Base-by-base conservation (phyloP, 768 basidiomycete species). In the Kwoniella sp. region DNA sequence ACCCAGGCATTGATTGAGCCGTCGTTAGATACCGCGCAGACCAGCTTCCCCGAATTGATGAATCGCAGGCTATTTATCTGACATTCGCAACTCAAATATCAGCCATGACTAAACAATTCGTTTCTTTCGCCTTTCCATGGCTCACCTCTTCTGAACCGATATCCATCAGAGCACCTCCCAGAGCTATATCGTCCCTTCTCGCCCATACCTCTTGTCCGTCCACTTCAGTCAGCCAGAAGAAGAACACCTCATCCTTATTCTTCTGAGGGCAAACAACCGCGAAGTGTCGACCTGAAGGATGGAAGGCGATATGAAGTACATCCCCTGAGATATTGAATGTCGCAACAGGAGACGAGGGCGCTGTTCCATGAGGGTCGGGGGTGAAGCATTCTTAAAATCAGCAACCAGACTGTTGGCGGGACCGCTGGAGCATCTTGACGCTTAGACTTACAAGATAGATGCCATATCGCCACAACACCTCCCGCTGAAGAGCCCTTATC, bases 21-120 rank as follows among this genome's bases (percentile, higher is more conserved):
- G 47, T 76, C 74, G 52, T 76, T 76, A 1, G 72, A 73, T 9
- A 76, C 74, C 12, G 72, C 74, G 40, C 69, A 73, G 7, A 76
- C 55, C 5, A 71, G 59, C 55, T 70, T 69, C 0, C 74, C 74
- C 24, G 62, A 65, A 27, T 73, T 73, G 50, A 58, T 60, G 57
- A 70, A 76, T n/a, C 72, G 57, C 17, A 76, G 58, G 21, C 64
- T 68, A 54, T 76, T 76, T 51, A 76, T 73, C 74, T 76, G 13
- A 15, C n/a, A 27, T 3, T 7, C n/a, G n/a, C n/a, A n/a, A 22
- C 2, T 19, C 15, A 64, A 44, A 56, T 21, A 22, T 56, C 46
- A 49, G 53, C 29, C 27, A 48, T 8, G 44, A 29, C 51, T n/a
- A n/a, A n/a, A n/a, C n/a, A n/a, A n/a, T n/a, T n/a, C n/a, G n/a